Conservation (phyloP, 352 stramenopile genomes). For the Heterotrichella gracilis region DNA sequence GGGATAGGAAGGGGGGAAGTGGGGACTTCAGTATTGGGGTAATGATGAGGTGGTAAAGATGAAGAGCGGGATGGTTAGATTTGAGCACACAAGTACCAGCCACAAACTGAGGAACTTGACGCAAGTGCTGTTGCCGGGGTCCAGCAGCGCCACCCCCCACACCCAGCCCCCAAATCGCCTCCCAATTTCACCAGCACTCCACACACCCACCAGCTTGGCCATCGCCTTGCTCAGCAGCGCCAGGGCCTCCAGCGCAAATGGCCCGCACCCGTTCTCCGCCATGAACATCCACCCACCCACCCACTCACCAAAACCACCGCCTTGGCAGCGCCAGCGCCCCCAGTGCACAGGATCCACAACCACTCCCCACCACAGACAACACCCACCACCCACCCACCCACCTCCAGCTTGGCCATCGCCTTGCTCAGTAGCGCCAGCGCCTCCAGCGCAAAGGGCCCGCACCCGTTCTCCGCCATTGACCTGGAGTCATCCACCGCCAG, state of each 20-base stretch:
- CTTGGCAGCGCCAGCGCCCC: too few species aligned
- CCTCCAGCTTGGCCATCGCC: constrained; percentile 77
- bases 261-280: constrained; percentile 65
- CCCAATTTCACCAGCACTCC: constrained; percentile 34
- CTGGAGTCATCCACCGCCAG: constrained; percentile 95
- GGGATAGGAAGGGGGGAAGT: too few species aligned
- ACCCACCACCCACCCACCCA: constrained; percentile 50
- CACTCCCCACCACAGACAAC: constrained; percentile 20
- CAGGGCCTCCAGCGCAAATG: constrained; percentile 68
- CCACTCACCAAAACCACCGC: too few species aligned
- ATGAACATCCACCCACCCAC: constrained; percentile 99
- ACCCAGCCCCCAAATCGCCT: too few species aligned
- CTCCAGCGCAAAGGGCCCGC: constrained; percentile 61
- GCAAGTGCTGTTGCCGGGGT: too few species aligned
- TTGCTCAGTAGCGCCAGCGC: constrained; percentile 79
- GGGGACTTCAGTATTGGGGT: too few species aligned
- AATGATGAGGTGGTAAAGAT: too few species aligned
- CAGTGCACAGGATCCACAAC: constrained; percentile 22
- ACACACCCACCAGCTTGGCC: constrained; percentile 73
- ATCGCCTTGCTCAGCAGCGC: constrained; percentile 79
- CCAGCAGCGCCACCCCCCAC: too few species aligned
- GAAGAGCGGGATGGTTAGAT: too few species aligned
- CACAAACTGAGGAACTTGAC: too few species aligned
- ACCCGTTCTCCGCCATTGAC: constrained; percentile 85
- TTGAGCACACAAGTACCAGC: too few species aligned